Evolutionary conservation across 148 eudicot genomes (phyloP), one percentile per base, ranked within the genome.

Genomic region (Chenopodium berlandieri): DNA sequence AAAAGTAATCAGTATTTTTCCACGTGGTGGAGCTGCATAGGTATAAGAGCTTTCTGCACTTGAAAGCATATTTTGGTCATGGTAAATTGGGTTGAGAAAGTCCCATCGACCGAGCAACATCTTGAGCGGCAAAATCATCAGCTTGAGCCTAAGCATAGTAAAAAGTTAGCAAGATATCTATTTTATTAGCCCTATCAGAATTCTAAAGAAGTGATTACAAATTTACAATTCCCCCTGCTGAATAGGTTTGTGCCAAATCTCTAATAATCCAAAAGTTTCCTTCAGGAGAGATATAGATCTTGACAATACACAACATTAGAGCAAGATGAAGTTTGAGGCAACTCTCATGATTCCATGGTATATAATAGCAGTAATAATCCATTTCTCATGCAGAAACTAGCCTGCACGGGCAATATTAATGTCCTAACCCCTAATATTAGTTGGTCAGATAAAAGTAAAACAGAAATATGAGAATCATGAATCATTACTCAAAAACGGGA

Each of bases 101-200:
- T 77, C 90, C 90, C 90, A 88, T 88, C 9, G 88, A 82, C 31
- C 70, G 78, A 74, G 90, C 90, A 75, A 88, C 85, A 82, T 88
- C 90, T 79, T 63, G 85, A 54, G 86, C 84, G 52, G 88, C 76
- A 65, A 88, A 82, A 56, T 80, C 82, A 74, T 86, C 88, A 74
- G 83, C 88, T 83, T 88, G 88, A 66, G 84, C 87, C 90, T 88
- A 74, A 23, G 50, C 25, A 47, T 63, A 54, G 60, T 58, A 73
- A 1, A 75, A 73, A 0, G 71, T 54, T 64, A 58, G 76, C 16
- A 25, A 54, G 16, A 40, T n/a, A 3, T 56, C 54, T 16, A 5
- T 71, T 19, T 9, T 40, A 7, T 34, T 64, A 4, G 20, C 30
- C 8, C 3, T 80, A 66, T 2, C 14, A 48, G 14, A 48, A 48